A percentile compares a stretch with the other conserved stretches of the same genome.
These are phyloP conservation scores for Psilocybe cyanescens DNA, from an alignment of 768 basidiomycete genomes.

Conservation along the genomic window DNA sequence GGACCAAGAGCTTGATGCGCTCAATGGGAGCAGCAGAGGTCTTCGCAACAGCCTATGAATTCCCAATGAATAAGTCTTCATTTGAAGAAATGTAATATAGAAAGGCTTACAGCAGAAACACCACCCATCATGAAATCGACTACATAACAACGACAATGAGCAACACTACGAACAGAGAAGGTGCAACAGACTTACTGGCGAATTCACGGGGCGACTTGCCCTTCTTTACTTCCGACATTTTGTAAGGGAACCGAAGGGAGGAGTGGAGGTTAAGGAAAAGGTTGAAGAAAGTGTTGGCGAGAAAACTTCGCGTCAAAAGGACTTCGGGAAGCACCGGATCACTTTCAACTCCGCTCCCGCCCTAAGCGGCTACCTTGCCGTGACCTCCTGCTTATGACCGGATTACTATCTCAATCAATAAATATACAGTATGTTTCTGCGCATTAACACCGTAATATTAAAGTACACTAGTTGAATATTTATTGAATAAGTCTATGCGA, in stretches of 20 bases:
- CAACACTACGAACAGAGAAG: conserved; percentile 15
- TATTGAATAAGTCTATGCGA: not conserved
- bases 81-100: not conserved
- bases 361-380: conserved; percentile 23
- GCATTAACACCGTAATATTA: conserved; percentile 13
- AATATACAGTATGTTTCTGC: not conserved
- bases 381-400: not conserved
- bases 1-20: conserved; percentile 98
- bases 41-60: conserved; percentile 90
- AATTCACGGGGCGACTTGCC: conserved; percentile 92
- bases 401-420: too few species aligned
- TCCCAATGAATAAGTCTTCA: conserved; percentile 21
- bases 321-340: conserved; percentile 54
- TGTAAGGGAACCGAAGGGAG: conserved; percentile 35
- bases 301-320: conserved; percentile 56
- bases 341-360: conserved; percentile 44
- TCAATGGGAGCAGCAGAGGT: conserved; percentile 99
- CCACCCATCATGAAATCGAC: conserved; percentile 97
- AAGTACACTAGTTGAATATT: conserved; percentile 11
- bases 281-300: conserved; percentile 33
- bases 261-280: conserved; percentile 61
- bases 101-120: conserved; percentile 78
- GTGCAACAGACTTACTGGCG: conserved; percentile 55
- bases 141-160: conserved; percentile 36
- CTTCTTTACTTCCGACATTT: conserved; percentile 87